Conservation (phyloP, 768 basidiomycete species). For the Suillus decipiens region DNA sequence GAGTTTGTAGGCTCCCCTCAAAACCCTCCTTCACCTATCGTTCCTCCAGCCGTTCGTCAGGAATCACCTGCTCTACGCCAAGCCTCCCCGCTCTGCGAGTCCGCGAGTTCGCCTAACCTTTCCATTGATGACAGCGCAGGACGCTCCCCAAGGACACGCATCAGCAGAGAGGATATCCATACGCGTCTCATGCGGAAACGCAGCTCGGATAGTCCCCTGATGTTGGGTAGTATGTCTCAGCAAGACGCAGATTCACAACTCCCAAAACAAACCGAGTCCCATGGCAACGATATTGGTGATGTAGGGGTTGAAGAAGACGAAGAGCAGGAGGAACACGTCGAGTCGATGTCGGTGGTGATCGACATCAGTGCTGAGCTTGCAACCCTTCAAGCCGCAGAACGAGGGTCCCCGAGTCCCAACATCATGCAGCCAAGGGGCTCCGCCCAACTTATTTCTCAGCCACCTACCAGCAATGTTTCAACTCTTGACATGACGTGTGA, state of each 20-base stretch:
- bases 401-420: neutral
- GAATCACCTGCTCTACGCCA: constrained; percentile 24
- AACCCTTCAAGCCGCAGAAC: constrained; percentile 47
- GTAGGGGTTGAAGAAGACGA: constrained; percentile 17
- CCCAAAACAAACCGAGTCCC: neutral
- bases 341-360: constrained; percentile 32
- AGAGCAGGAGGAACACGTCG: constrained; percentile 32
- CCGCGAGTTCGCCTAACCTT: constrained; percentile 23
- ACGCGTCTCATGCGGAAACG: constrained; percentile 46
- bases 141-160: constrained; percentile 40
- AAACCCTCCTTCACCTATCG: constrained; percentile 16
- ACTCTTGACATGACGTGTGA: constrained; percentile 26
- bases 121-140: constrained; percentile 11
- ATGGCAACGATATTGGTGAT: constrained; percentile 11
- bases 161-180: constrained; percentile 57
- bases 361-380: constrained; percentile 51
- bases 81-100: constrained; percentile 32
- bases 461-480: constrained; percentile 18
- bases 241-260: neutral
- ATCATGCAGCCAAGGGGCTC: constrained; percentile 29
- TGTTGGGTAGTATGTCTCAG: constrained; percentile 17
- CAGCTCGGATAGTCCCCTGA: constrained; percentile 45
- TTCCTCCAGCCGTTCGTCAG: constrained; percentile 22
- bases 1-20: constrained; percentile 49
- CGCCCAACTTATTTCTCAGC: constrained; percentile 3